These are phyloP conservation scores for Quercus tomentella DNA, from an alignment of 331 rosid genomes.

Conservation along the genomic window DNA sequence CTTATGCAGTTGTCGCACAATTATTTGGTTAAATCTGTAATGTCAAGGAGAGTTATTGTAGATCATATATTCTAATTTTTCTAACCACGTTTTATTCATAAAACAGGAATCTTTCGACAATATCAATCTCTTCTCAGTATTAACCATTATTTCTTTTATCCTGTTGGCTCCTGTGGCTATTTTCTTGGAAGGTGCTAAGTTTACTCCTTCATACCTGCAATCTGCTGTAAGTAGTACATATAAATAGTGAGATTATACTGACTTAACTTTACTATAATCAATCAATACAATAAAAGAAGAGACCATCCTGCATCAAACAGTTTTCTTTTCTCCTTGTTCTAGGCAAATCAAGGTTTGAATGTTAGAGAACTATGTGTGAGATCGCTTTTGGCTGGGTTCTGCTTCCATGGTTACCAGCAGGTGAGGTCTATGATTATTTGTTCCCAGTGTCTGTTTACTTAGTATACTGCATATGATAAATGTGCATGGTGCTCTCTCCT, in stretches of 20 bases:
- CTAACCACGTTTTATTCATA: conserved; percentile 12
- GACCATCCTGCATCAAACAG: conserved; percentile 1
- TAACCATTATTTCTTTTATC: conserved; percentile 78
- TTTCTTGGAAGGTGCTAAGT: conserved; percentile 71
- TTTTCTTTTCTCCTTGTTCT: neutral
- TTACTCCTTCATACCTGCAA: conserved; percentile 66
- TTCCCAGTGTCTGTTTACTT: neutral
- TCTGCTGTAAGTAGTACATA: conserved; percentile 45
- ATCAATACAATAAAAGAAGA: neutral
- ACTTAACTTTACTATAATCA: neutral
- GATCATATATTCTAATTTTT: conserved; percentile 4
- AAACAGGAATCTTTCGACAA: conserved; percentile 73
- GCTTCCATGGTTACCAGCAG: conserved; percentile 84
- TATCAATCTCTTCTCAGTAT: conserved; percentile 75
- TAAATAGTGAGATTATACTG: neutral
- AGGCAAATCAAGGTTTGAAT: conserved; percentile 76
- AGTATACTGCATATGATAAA: neutral
- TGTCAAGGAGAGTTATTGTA: conserved; percentile 1
- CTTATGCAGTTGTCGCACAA: neutral
- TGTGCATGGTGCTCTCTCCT: neutral
- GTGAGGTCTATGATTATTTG: conserved; percentile 31
- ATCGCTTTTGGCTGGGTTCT: conserved; percentile 68
- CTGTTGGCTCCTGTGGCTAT: conserved; percentile 58
- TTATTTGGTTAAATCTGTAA: neutral
- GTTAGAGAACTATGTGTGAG: conserved; percentile 55